Base-by-base conservation (phyloP, 2,329 filamentous ascomycete genomes). In the Fusarium sp. region DNA sequence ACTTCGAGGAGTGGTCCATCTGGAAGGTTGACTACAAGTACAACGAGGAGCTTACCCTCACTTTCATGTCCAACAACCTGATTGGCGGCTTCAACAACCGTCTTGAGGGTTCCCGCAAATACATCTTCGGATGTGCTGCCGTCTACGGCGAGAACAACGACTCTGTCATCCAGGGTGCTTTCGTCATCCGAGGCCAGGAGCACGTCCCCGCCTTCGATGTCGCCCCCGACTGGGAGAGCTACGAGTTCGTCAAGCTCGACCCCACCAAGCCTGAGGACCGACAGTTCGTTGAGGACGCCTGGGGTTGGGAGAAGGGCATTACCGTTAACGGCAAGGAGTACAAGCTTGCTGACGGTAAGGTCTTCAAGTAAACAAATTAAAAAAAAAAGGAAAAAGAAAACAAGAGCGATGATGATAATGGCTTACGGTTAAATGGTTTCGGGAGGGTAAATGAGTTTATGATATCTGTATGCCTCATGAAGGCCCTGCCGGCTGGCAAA, bases 41-140 rank as follows among this genome's bases (percentile, higher is more conserved):
- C 88, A 97, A 97, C 83, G 90, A 97, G 66, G 96, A 99, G 90
- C 88, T 99, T 74, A 97, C 93, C 78, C 85, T 96, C 82, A 92
- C 92, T 78, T 99, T 99, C 92, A 99, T 99, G 96, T 95, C 93
- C 75, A 93, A 92, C 88, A 99, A 99, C 89, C 86, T 98, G 82
- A 95, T 99, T 80, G 94, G 92, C 83, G 96, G 96, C 81, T 97
- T 99, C 89, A 97, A 97, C 85, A 88, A 89, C 81, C 96, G 96
- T 87, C 93, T 99, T 65, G 96, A 99, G 88, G 96, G 80, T 71
- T 97, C 93, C 79, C 94, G 96, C 87, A 99, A 99, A 91, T 97
- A 93, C 88, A 83, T 99, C 80, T 98, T 99, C 84, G 96, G 96
- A 75, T 89, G 87, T 77, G 89, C 89, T 76, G 95, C 92, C 73